Percentiles rank a stretch among this genome's conserved stretches.
Conservation (phyloP, 306 rosid genomes). For the Vicia sativa region DNA sequence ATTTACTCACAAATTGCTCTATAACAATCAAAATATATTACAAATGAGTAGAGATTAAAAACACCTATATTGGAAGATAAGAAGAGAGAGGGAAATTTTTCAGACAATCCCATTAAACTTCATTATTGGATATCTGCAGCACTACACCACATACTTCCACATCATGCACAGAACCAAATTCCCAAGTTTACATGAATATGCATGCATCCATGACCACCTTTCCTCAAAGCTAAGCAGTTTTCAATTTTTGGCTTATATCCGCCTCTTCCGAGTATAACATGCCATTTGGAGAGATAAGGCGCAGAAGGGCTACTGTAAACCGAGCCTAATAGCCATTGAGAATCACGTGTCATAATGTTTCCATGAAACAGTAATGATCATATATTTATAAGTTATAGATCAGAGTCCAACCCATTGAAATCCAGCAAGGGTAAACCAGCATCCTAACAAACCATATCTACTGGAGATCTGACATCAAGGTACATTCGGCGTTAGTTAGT, state of each 20-base stretch:
- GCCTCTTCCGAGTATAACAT: slow-evolving; percentile 53
- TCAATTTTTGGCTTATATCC: slow-evolving; percentile 45
- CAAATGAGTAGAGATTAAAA: neutral
- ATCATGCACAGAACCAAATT: neutral
- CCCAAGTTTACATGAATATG: neutral
- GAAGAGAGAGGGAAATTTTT: neutral
- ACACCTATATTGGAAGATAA: neutral
- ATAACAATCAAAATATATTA: neutral
- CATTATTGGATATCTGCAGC: neutral
- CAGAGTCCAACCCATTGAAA: slow-evolving; percentile 72
- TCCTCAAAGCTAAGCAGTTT: slow-evolving; percentile 39
- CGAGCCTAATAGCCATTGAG: slow-evolving; percentile 46
- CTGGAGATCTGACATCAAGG: slow-evolving; percentile 52
- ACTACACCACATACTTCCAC: neutral
- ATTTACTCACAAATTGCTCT: neutral
- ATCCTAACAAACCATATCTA: slow-evolving; percentile 66
- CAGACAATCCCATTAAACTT: neutral
- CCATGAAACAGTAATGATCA: neutral
- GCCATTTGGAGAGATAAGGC: slow-evolving; percentile 61
- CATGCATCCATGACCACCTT: neutral
- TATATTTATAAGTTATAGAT: slow-evolving; percentile 13
- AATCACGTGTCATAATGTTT: slow-evolving; percentile 26
- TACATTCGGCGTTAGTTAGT: slow-evolving; percentile 10
- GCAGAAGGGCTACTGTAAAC: slow-evolving; percentile 56
- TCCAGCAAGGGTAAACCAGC: slow-evolving; percentile 70